Percentiles rank a stretch among this genome's conserved stretches.
phyloP scores from a whole-genome alignment of 176 grass and related monocot genomes.

The Dactylis glomerata region DNA sequence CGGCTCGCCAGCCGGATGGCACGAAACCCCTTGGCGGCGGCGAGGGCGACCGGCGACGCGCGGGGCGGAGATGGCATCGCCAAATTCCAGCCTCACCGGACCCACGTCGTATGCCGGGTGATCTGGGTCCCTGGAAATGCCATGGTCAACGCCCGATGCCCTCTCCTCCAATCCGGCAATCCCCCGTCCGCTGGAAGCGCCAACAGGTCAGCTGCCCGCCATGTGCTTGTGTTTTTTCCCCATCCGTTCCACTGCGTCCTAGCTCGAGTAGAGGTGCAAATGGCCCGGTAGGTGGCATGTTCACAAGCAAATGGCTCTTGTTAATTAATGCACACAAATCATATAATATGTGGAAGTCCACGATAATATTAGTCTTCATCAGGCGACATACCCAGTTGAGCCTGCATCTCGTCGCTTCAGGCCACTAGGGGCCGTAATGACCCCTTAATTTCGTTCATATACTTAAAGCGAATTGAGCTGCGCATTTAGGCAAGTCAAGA shows the following conservation, averaged over 20 bases:
- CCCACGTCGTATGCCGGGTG: slow-evolving; percentile 29
- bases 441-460: not conserved
- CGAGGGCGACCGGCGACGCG: not conserved
- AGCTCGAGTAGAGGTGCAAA: not conserved
- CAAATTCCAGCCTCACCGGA: slow-evolving; percentile 23
- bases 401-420: not conserved
- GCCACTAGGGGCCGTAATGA: not conserved
- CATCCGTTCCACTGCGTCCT: not conserved
- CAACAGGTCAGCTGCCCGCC: slow-evolving; percentile 49
- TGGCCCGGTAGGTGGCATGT: not conserved
- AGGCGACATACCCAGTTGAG: not conserved
- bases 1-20: not conserved
- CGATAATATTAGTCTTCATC: not conserved
- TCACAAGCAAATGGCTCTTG: not conserved
- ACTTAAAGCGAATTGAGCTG: not conserved
- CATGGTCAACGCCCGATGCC: not conserved
- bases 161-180: too few relatives aligned
- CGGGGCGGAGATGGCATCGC: slow-evolving; percentile 24
- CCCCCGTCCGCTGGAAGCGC: slow-evolving; percentile 77
- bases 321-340: not conserved
- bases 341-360: not conserved
- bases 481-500: not conserved
- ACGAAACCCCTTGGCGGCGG: not conserved
- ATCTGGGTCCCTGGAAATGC: slow-evolving; percentile 51
- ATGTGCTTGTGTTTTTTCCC: slow-evolving; percentile 30